phyloP scores from a whole-genome alignment of 768 basidiomycete genomes.

The Rubroboletus satanas region DNA sequence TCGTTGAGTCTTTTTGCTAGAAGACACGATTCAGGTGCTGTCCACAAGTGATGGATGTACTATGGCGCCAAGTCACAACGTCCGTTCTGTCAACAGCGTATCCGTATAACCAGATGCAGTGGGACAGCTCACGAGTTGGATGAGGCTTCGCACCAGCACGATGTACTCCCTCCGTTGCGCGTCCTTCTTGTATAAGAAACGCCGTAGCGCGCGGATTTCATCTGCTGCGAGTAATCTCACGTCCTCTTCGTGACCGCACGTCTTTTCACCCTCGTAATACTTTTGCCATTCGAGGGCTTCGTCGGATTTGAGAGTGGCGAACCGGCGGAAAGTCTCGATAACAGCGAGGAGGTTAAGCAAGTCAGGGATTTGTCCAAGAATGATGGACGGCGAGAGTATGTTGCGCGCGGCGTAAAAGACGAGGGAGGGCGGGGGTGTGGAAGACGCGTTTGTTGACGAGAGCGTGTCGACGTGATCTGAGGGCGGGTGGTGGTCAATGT shows the following conservation, averaged over 20 bases:
- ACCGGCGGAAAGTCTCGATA: conserved; percentile 24
- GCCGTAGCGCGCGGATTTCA: conserved; percentile 12
- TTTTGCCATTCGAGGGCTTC: conserved; percentile 27
- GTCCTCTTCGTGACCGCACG: neutral
- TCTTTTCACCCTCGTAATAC: conserved; percentile 16
- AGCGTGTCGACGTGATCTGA: conserved; percentile 11
- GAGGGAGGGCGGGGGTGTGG: conserved; percentile 11
- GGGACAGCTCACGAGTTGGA: conserved; percentile 15
- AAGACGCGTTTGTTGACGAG: neutral
- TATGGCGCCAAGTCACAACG: neutral
- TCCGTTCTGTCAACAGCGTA: neutral
- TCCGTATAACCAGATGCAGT: neutral
- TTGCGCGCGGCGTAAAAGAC: conserved; percentile 29
- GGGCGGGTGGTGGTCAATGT: neutral
- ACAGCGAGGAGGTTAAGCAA: conserved; percentile 22
- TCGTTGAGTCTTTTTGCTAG: conserved; percentile 20
- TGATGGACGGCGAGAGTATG: conserved; percentile 27
- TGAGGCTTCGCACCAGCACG: conserved; percentile 20
- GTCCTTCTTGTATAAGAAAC: conserved; percentile 12
- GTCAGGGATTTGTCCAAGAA: conserved; percentile 31
- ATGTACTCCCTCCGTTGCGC: conserved; percentile 22
- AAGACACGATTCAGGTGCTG: conserved; percentile 26
- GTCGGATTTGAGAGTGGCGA: conserved; percentile 11
- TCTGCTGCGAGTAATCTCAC: conserved; percentile 18
- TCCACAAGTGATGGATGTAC: conserved; percentile 30